Base-by-base conservation (phyloP, 176 grass and related monocot species). In the Carex kokanica region DNA sequence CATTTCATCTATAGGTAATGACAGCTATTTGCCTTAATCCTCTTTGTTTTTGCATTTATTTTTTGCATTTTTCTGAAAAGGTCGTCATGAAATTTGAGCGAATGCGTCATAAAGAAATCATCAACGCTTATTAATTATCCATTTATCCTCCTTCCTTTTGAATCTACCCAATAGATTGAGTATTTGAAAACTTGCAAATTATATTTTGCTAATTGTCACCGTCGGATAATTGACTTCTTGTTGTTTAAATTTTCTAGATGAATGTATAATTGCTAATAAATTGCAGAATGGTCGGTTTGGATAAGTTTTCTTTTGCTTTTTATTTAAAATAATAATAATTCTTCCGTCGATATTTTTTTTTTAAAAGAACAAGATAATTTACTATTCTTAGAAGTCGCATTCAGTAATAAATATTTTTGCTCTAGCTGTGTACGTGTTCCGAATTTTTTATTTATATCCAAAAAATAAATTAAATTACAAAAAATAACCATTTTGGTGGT, bases 191-290 rank as follows among this genome's bases (percentile, higher is more conserved):
- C 24, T 78, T 81, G 25, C 61, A 34, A 82, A 27, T 43, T 82
- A 82, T 5, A 67, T 67, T 66, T 67, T 82, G 60, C 60, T 54
- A 45, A 53, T 82, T 82, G 80, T 67, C 59, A 32, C 14, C 53
- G 23, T 82, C 80, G 1, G n/a, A 82, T 82, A 63, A 63, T 81
- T 82, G 61, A 82, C 80, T 80, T 34, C 1, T 82, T 54, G 21
- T 29, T 24, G 12, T n/a, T 64, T 64, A 10, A 82, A 47, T 66
- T 54, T 82, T 66, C 14, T 65, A 3, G 10, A 55, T 77, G 24
- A 17, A 77, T 43, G 52, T 43, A 52, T 82, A 65, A 82, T 66
- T 12, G 15, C 10, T 34, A 29, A 54, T 53, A 45, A 67, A 27
- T 51, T 82, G 38, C 60, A 66, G 32, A 40, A 23, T 65, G 80